Base-by-base conservation (phyloP, 306 rosid species). In the Mucuna pruriens region DNA sequence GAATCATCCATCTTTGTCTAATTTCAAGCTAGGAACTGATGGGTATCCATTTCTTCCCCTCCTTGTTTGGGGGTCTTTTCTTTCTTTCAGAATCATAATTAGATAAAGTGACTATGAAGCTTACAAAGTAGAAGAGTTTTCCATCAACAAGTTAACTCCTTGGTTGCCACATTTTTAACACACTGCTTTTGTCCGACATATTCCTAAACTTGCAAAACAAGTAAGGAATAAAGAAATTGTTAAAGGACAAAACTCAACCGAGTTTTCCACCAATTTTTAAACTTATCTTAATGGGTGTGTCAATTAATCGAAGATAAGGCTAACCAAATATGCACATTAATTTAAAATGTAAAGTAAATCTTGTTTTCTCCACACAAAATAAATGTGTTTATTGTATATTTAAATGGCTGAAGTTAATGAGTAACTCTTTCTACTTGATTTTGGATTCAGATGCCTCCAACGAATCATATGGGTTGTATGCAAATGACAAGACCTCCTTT, bases 401-500 rank as follows among this genome's bases (percentile, higher is more conserved):
- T 51, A 57, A 79, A 9, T 78, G 57, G 54, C 16, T 38, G 19
- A 6, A 17, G 1, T 67, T n/a, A 46, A 55, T 7, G 40, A 40
- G 71, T n/a, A 42, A 75, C 36, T 75, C 42, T 38, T 38, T 39
- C 12, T 58, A 29, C 13, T 23, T 45, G 64, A 80, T 58, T 76
- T 55, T 65, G 57, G 87, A 80, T 83, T 75, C 52, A 80, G 80
- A 80, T 80, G 83, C 83, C 31, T 36, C 77, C 31, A 61, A 71
- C 66, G 89, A 80, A 86, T 83, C 83, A 83, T 6, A 62, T 55
- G 83, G 62, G 89, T 77, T 80, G 78, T 71, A 44, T 64, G 49
- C 84, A 75, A 87, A 76, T 82, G 84, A 85, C 80, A 69, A 48
- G 48, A 79, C 71, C 76, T 67, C 74, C 64, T 38, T 13, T 67